Conservation (phyloP, 148 eudicot genomes). For the Chenopodium berlandieri region DNA sequence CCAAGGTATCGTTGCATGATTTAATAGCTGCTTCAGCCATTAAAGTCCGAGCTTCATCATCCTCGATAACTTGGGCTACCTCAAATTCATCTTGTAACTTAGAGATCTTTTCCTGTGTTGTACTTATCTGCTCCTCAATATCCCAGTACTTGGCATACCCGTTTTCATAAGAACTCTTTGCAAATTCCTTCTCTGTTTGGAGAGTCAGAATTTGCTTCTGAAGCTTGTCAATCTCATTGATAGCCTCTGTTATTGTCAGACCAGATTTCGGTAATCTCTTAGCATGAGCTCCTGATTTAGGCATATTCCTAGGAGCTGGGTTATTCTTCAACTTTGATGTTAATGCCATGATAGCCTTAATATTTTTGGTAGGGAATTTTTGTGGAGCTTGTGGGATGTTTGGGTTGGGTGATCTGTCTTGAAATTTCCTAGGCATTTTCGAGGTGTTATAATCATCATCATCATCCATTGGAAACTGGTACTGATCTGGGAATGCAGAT, state of each 20-base stretch:
- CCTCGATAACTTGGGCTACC: constrained; percentile 58
- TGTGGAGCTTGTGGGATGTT: constrained; percentile 58
- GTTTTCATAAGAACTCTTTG: constrained; percentile 78
- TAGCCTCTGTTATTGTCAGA: constrained; percentile 57
- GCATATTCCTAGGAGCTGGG: constrained; percentile 24
- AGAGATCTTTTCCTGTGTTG: constrained; percentile 65
- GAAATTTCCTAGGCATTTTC: constrained; percentile 25
- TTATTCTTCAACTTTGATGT: constrained; percentile 38
- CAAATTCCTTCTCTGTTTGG: constrained; percentile 87
- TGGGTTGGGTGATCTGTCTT: constrained; percentile 19
- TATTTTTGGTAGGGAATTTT: constrained; percentile 50
- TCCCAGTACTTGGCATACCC: constrained; percentile 70
- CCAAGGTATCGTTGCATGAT: constrained; percentile 69
- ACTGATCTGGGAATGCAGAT: constrained; percentile 78
- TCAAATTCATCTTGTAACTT: constrained; percentile 79
- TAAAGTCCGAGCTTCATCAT: constrained; percentile 74
- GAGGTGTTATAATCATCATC: constrained; percentile 57
- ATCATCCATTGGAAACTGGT: constrained; percentile 59
- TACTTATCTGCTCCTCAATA: constrained; percentile 59
- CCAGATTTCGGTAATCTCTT: constrained; percentile 56
- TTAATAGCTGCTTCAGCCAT: constrained; percentile 84
- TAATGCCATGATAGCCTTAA: constrained; percentile 52
- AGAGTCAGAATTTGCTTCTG: constrained; percentile 70
- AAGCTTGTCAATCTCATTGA: constrained; percentile 75
- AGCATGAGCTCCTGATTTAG: constrained; percentile 26